Conservation (phyloP, 148 eudicot species). For the Dysphania ambrosioides region DNA sequence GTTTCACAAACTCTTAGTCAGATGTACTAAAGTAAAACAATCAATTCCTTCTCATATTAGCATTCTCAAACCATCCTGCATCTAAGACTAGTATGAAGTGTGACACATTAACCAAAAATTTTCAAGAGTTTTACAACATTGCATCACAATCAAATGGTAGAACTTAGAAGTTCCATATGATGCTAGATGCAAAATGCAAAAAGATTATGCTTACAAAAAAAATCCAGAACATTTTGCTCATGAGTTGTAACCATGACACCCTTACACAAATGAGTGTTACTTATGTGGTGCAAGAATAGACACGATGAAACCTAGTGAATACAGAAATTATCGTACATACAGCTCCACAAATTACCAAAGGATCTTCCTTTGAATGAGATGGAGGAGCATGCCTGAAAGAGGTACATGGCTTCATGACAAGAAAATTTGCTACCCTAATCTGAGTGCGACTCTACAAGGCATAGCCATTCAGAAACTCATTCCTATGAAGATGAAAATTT, state of each 20-base stretch:
- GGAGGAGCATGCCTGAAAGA: neutral
- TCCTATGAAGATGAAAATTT: too few species aligned
- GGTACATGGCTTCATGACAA: neutral
- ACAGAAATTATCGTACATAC: neutral
- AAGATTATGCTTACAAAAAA: too few species aligned
- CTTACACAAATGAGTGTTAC: neutral
- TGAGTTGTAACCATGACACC: neutral
- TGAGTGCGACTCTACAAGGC: neutral
- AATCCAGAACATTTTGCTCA: neutral
- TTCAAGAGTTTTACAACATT: neutral
- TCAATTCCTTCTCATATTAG: neutral
- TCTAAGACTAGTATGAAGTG: neutral
- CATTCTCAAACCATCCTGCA: neutral
- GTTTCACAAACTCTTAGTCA: neutral
- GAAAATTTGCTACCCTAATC: neutral
- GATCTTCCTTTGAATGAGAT: neutral
- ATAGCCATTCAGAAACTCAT: too few species aligned
- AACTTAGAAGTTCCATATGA: neutral
- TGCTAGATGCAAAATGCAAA: too few species aligned
- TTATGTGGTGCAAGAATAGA: too few species aligned
- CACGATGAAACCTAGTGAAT: neutral
- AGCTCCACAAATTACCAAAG: neutral
- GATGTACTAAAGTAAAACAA: neutral
- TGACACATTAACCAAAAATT: neutral
- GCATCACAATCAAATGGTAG: neutral